Base-by-base conservation (phyloP, 495 filamentous ascomycete genomes). In the Pyrenula aspistea region DNA sequence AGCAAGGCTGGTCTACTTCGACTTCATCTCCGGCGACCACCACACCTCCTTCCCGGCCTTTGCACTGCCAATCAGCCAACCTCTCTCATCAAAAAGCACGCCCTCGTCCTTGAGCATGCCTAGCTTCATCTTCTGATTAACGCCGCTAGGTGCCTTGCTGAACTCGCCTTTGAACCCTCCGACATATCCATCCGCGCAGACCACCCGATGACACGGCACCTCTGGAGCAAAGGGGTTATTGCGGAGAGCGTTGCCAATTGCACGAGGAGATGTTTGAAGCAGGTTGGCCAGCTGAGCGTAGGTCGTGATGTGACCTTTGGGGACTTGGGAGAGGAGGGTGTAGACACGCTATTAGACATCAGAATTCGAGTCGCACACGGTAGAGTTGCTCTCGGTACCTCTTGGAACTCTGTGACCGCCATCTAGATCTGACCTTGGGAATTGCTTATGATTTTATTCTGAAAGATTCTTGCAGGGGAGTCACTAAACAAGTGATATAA, bases 231-330 rank as follows among this genome's bases (percentile, higher is more conserved):
- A 84, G 1, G 80, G 82, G 60, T 84, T 85, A 10, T 75, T 74
- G 22, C 85, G 72, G 49, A 85, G 71, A 0, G 85, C 86, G 57
- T 83, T 84, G n/a, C 86, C 86, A 3, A 90, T 82, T 8, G 86
- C 86, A 1, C 86, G 72, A 12, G 86, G 84, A 0, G 83, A 87
- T 2, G 83, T 84, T 12, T 68, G 61, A 0, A 89, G 74, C 25
- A 78, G 73, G n/a, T 76, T 64, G 0, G 85, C 75, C 22, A 90
- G 66, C 1, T 81, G 71, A 12, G 72, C 79, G 70, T 90, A 89
- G 0, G 85, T 83, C 4, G 78, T 80, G 53, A 86, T 76, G 31
- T 64, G 67, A 12, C 86, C 86, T n/a, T 66, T 60, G 0, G 86
- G 85, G 53, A 89, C 83, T 63, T 86, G 81, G 61, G 73, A 76